Percentiles rank a stretch among this genome's conserved stretches.
Evolutionary conservation across 2,329 filamentous ascomycete genomes (phyloP).

Genomic region (Fusarium sp.): DNA sequence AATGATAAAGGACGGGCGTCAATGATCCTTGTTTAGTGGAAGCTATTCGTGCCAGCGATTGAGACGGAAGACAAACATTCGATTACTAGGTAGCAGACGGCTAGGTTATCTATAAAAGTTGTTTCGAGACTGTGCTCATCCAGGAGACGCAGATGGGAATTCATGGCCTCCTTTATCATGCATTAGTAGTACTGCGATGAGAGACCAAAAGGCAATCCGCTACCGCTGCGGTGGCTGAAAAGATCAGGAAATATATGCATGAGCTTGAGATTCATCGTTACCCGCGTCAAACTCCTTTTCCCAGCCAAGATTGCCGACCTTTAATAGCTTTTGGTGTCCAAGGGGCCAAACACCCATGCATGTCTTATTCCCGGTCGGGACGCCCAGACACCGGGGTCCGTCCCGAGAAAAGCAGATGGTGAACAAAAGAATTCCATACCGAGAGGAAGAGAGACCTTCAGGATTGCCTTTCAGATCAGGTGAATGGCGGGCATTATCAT

Average conservation of each 20-base stretch:
- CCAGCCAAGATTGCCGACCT: not conserved
- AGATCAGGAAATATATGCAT: not conserved
- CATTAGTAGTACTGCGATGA: not conserved
- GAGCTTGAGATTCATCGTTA: not conserved
- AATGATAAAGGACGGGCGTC: not conserved
- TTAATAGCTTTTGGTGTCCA: slow-evolving; percentile 15
- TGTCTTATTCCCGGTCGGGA: slow-evolving; percentile 33
- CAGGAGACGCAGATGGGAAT: not conserved
- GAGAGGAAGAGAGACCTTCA: not conserved
- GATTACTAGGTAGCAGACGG: not conserved
- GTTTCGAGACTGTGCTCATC: not conserved
- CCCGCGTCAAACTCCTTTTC: slow-evolving; percentile 1
- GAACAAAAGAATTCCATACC: not conserved
- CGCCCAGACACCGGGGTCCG: not conserved
- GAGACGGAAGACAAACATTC: not conserved
- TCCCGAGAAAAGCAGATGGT: not conserved
- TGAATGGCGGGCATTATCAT: not conserved
- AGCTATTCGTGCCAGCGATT: not conserved
- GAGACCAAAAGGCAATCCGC: not conserved
- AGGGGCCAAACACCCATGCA: slow-evolving; percentile 26
- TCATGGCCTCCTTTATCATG: not conserved
- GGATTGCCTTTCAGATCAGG: not conserved
- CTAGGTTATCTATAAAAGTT: not conserved
- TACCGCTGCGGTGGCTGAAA: not conserved
- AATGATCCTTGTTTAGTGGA: not conserved